Conservation (phyloP, 768 basidiomycete species). For the Pulveroboletus ravenelii region DNA sequence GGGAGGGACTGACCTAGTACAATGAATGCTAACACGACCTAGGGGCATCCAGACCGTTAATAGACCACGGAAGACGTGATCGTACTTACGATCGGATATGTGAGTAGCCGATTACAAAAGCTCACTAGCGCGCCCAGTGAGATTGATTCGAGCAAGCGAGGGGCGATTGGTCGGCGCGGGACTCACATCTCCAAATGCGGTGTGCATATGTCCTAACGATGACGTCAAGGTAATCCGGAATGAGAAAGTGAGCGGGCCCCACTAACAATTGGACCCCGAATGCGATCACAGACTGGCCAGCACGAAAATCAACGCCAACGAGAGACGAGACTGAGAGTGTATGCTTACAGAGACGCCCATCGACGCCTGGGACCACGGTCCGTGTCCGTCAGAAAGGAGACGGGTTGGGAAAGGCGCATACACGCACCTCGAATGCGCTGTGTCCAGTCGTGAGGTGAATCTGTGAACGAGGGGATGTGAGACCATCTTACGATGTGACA, state of each 20-base stretch:
- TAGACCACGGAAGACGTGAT: background rate
- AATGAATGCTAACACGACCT: slow-evolving; percentile 27
- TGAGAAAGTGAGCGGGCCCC: background rate
- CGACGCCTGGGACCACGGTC: slow-evolving; percentile 24
- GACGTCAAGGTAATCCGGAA: background rate
- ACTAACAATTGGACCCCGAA: slow-evolving; percentile 35
- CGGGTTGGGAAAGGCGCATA: background rate
- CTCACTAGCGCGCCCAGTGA: slow-evolving; percentile 24
- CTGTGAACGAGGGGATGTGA: background rate
- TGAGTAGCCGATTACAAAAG: slow-evolving; percentile 27
- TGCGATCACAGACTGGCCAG: slow-evolving; percentile 30
- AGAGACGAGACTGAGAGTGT: background rate
- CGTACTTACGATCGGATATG: slow-evolving; percentile 30
- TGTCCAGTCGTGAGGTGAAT: background rate
- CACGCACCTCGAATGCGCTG: slow-evolving; percentile 25
- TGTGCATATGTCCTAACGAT: slow-evolving; percentile 32
- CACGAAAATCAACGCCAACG: background rate
- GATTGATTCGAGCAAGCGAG: background rate
- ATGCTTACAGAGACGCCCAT: slow-evolving; percentile 32
- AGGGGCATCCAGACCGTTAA: background rate
- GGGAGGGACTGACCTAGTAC: slow-evolving; percentile 21
- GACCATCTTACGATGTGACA: slow-evolving; percentile 24
- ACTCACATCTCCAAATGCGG: slow-evolving; percentile 36
- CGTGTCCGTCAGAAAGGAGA: background rate
- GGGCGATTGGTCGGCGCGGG: background rate